Evolutionary conservation across 495 filamentous ascomycete species (phyloP), one percentile per base, ranked within the genome.

Genomic region (Neohortaea acidophila): DNA sequence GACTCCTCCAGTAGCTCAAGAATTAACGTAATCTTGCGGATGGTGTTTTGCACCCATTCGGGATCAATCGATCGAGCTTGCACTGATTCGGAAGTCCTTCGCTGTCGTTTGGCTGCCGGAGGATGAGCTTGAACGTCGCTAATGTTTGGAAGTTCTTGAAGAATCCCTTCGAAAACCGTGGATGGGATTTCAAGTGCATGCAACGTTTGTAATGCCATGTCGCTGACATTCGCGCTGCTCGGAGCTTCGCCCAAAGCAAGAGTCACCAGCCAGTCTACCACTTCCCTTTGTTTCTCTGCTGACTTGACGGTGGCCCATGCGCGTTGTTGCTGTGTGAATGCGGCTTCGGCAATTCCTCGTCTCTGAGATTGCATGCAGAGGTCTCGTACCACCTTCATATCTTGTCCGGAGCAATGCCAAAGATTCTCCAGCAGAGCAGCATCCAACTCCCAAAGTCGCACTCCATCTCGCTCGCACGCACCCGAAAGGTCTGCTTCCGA

Each of bases 1-100:
- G 84, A 87, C 33, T 66, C 70, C 46, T 93, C 84, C 10, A 96
- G 65, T 10, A 94, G 61, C 52, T 94, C 84, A 2, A 93, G 63
- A n/a, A 93, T 79, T 46, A 93, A 75, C 2, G 83, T 93, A 38
- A 81, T 68, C 53, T 77, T 78, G 48, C 69, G 72, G 48, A 93
- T 65, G 4, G 72, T 64, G 26, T 67, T 64, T 42, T 66, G 66
- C 15, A 82, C 54, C 38, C 80, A 70, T 9, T 66, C 56, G 21
- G 68, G 59, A 45, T 67, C 58, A 12, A 59, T 47, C 21, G 60
- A 63, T 3, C 38, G 32, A 42, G 60, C 53, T 14, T 58, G 57
- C 45, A 59, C 65, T 38, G 79, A 79, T 2, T 66, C 69, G 31
- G 75, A 69, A 53, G 77, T 86, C 2, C 72, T 81, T 23, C 83